A percentile compares a stretch with the other conserved stretches of the same genome.
Evolutionary conservation across 2,329 filamentous ascomycete species (phyloP).

Genomic region (Fusarium phyllophilum): DNA sequence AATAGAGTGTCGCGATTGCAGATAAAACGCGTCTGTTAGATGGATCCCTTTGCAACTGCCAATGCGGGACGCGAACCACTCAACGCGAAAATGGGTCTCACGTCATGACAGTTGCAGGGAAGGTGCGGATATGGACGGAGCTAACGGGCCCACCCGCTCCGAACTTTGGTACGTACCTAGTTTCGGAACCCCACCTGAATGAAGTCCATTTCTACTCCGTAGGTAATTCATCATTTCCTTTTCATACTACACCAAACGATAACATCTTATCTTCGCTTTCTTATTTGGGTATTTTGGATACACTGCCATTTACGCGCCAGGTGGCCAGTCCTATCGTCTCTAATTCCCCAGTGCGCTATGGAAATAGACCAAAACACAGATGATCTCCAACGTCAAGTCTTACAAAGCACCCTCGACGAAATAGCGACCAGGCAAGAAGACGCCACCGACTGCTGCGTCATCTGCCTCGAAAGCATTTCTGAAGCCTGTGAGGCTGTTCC

Average conservation of each 20-base stretch:
- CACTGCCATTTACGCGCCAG: background rate
- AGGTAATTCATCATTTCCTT: background rate
- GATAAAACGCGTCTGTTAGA: slow-evolving; percentile 28
- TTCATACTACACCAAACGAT: background rate
- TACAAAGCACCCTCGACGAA: slow-evolving; percentile 58
- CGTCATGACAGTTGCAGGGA: slow-evolving; percentile 34
- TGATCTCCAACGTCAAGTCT: slow-evolving; percentile 53
- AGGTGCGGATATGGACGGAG: background rate
- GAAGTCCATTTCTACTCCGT: background rate
- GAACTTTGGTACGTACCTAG: background rate
- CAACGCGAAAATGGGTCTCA: slow-evolving; percentile 37
- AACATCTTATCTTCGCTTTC: background rate
- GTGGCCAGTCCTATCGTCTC: background rate
- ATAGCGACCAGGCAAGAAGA: slow-evolving; percentile 46
- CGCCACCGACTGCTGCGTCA: slow-evolving; percentile 72
- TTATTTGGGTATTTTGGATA: background rate
- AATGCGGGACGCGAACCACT: slow-evolving; percentile 38
- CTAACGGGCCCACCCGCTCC: slow-evolving; percentile 16
- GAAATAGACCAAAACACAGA: slow-evolving; percentile 41
- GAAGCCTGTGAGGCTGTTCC: slow-evolving; percentile 78
- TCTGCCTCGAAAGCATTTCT: slow-evolving; percentile 82
- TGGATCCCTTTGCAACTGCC: background rate
- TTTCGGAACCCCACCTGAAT: background rate
- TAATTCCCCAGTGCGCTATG: background rate
- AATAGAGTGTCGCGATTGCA: slow-evolving; percentile 31